Evolutionary conservation across 192 early-diverging fungal genomes (phyloP), one percentile per base, ranked within the genome.

Genomic region (Phlyctochytrium bullatum): DNA sequence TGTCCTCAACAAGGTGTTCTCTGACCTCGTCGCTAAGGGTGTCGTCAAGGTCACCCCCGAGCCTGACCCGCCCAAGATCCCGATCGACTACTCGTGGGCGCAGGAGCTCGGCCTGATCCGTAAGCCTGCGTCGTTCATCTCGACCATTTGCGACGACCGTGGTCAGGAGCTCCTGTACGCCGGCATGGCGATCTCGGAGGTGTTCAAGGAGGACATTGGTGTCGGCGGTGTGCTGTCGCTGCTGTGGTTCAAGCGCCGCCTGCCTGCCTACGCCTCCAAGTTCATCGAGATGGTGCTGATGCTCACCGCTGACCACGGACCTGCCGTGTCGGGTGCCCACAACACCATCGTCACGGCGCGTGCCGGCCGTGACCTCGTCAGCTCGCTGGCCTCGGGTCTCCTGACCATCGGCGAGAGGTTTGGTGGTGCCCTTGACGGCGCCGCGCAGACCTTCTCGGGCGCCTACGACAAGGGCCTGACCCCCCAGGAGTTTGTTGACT

Each of bases 211-310:
- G 74, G 89, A 96, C 70, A 95, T 98, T 78, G 96, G 96, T 74
- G 92, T 98, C 67, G 96, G 96, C 75, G 96, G 96, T 59, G 96
- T 98, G 30, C 80, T 98, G 62, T 92, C 90, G 40, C 87, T 98
- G 52, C 80, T 98, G 74, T 98, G 96, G 96, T 98, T 98, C 88
- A 97, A 97, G 88, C 88, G 96, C 52, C 89, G 96, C 59, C 80
- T 98, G 64, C 96, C 96, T 14, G 84, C 80, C 56, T 98, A 95
- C 77, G 96, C 96, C 17, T 87, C 90, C 80, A 91, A 90, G 85
- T 98, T 98, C 76, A 96, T 98, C 65, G 96, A 98, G 84, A 98
- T 98, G 96, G 94, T 97, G 24, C 86, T 98, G 36, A 98, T 98
- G 96, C 85, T 98, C 72, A 98, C 96, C 2, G 96, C 96, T 23